Evolutionary conservation across 441 rosid genomes (phyloP), one percentile per base, ranked within the genome.

Genomic region (Syzygium syzygioides): DNA sequence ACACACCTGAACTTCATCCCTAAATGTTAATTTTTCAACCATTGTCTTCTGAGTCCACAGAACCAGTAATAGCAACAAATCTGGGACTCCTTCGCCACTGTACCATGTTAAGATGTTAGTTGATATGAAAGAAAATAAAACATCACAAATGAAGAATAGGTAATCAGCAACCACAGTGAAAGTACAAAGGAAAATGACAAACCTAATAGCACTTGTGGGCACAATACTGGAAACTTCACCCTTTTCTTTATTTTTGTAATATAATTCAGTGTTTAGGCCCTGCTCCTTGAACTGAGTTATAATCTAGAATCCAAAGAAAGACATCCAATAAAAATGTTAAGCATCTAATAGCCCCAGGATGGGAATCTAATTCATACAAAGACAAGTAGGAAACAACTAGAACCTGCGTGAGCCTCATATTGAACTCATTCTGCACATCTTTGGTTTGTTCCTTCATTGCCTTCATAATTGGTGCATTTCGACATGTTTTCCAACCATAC

Each of bases 11-110:
- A 98, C 90, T 92, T 97, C 98, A 92, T 96, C 92, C 89, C 96
- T 94, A 91, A 92, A 97, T 56, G 99, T 96, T 85, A 98, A 96
- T 89, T 97, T 98, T 90, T 96, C 98, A 90, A 94, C 96, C 99
- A 98, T 97, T 76, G 99, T 96, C 92, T 94, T 98, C 94, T 97
- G 99, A 89, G 98, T 93, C 99, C 98, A 98, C 25, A 96, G 97
- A 89, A 98, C 97, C 90, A 98, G 94, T 88, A 95, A 92, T 89
- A 96, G 92, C 90, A 97, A 92, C 86, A 98, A 87, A 94, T 98
- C 99, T 9, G 99, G 99, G 91, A 98, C 92, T 48, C 99, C 99
- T 91, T 98, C 99, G 85, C 99, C 99, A 91, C 99, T 97, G 90
- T 34, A 85, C n/a, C 87, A 85, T 85, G 59, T 37, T 66, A 85